Base-by-base conservation (phyloP, 441 rosid species). In the Erodium chrysanthum region DNA sequence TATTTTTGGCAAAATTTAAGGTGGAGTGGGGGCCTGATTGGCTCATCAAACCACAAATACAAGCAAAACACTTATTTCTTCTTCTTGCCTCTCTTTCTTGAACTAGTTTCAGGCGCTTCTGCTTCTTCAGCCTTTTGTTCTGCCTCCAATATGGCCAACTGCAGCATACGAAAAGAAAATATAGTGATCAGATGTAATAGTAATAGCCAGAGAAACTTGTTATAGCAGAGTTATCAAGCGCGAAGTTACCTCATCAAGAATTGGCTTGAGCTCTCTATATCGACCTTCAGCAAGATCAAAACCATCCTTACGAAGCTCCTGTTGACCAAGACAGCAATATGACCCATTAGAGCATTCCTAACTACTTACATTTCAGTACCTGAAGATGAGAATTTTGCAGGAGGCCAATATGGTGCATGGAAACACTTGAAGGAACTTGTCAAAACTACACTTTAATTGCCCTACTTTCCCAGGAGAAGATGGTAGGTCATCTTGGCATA, bases 241-340 rank as follows among this genome's bases (percentile, higher is more conserved):
- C 25, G 23, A 70, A 67, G 58, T 73, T 66, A 93, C 97, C 96
- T 93, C 98, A 56, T 93, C 96, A 12, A 93, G 89, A 82, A 93
- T 77, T 40, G 97, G 97, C 78, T 93, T 91, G 63, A 93, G 96
- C 78, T 93, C 98, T 72, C 81, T 77, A 75, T 87, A 91, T 42
- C 96, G 89, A 75, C 84, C 80, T 71, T 91, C 89, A 14, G 98
- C 98, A 22, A 93, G 96, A 80, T 91, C 97, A 75, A 93, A 93
- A 31, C 98, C 97, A 79, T 93, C 98, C 77, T 84, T 93, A 3
- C 96, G 90, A 71, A 93, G 89, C 84, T 93, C 98, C 97, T 93
- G 85, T 40, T 42, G 73, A 63, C 52, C 71, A 75, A 54, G 58
- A 66, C 21, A 66, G 65, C 33, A 27, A 62, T 7, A 27, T 29